These are phyloP conservation scores for Myochromella boudieri DNA, from an alignment of 768 basidiomycete genomes.

Conservation along the genomic window DNA sequence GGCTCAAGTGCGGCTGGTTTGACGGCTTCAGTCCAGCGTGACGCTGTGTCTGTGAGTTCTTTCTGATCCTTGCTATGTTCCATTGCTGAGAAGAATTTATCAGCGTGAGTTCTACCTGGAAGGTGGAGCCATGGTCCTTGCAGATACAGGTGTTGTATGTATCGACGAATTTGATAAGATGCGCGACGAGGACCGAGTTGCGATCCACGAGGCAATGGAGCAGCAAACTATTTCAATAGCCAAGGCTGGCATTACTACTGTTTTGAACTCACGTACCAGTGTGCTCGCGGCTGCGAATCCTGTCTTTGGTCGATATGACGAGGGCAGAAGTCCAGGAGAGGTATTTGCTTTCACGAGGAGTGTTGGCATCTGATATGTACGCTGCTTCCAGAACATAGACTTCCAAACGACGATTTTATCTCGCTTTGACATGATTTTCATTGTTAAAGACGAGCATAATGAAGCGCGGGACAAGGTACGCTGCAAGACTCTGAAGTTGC, in stretches of 20 bases:
- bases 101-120: conserved; percentile 98
- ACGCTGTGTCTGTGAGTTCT: conserved; percentile 77
- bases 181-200: conserved; percentile 98
- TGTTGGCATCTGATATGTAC: conserved; percentile 5
- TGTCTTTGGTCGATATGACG: conserved; percentile 96
- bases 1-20: conserved; percentile 98
- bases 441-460: conserved; percentile 97
- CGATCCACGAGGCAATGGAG: conserved; percentile 99
- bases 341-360: conserved; percentile 32
- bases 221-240: conserved; percentile 99
- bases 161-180: conserved; percentile 99
- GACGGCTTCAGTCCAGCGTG: conserved; percentile 95
- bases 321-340: conserved; percentile 94
- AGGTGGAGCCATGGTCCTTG: conserved; percentile 99
- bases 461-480: conserved; percentile 86
- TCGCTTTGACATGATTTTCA: conserved; percentile 99
- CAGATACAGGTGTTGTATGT: conserved; percentile 97
- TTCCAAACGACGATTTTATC: conserved; percentile 98
- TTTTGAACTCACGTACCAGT: conserved; percentile 92
- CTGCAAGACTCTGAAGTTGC: not conserved
- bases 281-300: conserved; percentile 98
- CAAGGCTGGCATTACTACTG: conserved; percentile 98
- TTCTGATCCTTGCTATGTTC: not conserved
- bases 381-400: conserved; percentile 73
- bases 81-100: conserved; percentile 7